Evolutionary conservation across 148 eudicot species (phyloP), one percentile per base, ranked within the genome.

Genomic region (Cornus controversa): DNA sequence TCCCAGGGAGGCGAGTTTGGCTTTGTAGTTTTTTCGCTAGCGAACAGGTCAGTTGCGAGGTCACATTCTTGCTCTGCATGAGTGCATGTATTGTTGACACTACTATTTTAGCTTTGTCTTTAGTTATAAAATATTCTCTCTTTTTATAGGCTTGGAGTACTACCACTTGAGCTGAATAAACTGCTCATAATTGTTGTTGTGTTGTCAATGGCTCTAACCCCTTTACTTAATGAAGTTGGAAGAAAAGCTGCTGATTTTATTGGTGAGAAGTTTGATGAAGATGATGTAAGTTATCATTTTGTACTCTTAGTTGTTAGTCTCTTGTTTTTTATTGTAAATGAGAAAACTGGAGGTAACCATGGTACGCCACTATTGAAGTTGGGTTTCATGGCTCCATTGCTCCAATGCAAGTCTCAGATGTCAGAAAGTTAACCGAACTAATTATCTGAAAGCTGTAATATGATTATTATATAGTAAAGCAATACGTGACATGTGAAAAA

Each of bases 1-100:
- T 96, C 99, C 67, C 99, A 96, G 71, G 99, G 99, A 47, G 99
- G 99, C n/a, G 99, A 93, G 82, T 91, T 96, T 80, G 98, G 93
- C 72, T 96, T 93, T 78, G 95, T 96, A 31, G 99, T 96, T 74
- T 96, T 96, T 81, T 93, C 99, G 68, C 88, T 96, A 29, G 99
- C 99, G 64, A 96, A 96, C 80, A 88, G 91, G 99, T 86, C 57
- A 83, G 86, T 78, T 73, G 1, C 8, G 67, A 77, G 53, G 45
- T 70, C 67, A 62, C 58, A 58, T 75, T 40, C 45, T 40, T 26
- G 57, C 40, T 69, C 16, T 62, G 15, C 36, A 31, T 75, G 54
- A 5, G 26, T 57, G 13, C 10, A n/a, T 36, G 24, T 65, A 25
- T 31, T 70, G 37, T 70, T 11, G 28, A 23, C 26, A n/a, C n/a